Evolutionary conservation across 495 filamentous ascomycete species (phyloP), one percentile per base, ranked within the genome.

Genomic region (Tetracladium setigerum): DNA sequence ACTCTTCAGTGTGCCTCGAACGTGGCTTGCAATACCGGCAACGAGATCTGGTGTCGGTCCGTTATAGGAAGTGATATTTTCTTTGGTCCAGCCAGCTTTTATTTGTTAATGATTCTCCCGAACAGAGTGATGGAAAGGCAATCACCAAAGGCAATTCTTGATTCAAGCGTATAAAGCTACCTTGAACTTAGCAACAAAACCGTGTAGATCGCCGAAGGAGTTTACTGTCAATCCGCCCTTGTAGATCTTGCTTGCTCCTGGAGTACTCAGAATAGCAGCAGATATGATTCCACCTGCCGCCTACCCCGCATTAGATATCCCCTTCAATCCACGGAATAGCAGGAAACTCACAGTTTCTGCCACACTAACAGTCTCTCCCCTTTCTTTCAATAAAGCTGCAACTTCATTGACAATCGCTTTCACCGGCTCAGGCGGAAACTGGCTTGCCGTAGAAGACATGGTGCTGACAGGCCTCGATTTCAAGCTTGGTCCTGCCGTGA

Each of bases 241-340:
- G 63, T 78, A 83, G 51, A 76, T 68, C 1, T 57, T 55, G 6
- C 69, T 75, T 33, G 78, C 77, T 35, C 79, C 78, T 0, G 77
- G 76, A 11, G 61, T 66, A 37, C 70, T 70, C 30, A 81, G 72
- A 13, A 83, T 62, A 41, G 67, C 68, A 18, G 73, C 67, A 33
- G 73, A 78, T 43, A 80, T 76, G 38, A 83, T 66, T 12, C 79
- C 79, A n/a, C 79, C 79, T 11, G 77, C 74, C 5, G 77, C 77
- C 76, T 80, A 37, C 2, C 34, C 24, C 6, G 17, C 18, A 27
- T 24, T 47, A 48, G 44, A 30, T 37, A 13, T 33, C 32, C 16
- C 17, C 17, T 41, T 47, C n/a, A 4, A 10, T 44, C 11, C 19
- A 41, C 32, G 19, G 14, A 15, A 0, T 27, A 3, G 3, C n/a